These are phyloP conservation scores for Colletotrichum noveboracense DNA, from an alignment of 2,329 filamentous ascomycete genomes.

Conservation along the genomic window DNA sequence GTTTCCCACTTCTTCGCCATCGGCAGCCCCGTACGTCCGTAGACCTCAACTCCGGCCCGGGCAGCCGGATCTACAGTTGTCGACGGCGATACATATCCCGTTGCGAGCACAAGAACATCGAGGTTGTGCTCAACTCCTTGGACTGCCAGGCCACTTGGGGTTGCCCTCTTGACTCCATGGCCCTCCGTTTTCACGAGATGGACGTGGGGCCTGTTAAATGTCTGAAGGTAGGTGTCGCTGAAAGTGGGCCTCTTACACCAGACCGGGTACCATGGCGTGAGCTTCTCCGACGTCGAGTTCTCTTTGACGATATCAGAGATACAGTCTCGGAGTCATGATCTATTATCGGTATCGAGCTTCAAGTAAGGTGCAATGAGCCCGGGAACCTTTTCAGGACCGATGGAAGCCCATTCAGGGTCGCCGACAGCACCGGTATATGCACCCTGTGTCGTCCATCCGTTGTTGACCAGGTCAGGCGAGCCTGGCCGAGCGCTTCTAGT, in stretches of 20 bases:
- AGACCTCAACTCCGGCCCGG: background rate
- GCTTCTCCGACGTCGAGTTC: slow-evolving; percentile 49
- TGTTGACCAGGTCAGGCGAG: slow-evolving; percentile 46
- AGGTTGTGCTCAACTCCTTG: slow-evolving; percentile 51
- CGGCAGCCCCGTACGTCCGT: background rate
- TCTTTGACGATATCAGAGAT: slow-evolving; percentile 58
- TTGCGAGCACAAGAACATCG: slow-evolving; percentile 43
- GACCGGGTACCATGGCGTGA: slow-evolving; percentile 64
- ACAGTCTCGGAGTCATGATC: slow-evolving; percentile 50
- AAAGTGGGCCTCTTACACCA: slow-evolving; percentile 71
- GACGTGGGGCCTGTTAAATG: slow-evolving; percentile 66
- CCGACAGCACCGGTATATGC: slow-evolving; percentile 43
- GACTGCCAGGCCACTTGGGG: slow-evolving; percentile 49
- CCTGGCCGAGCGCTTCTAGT: slow-evolving; percentile 35
- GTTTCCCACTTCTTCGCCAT: background rate
- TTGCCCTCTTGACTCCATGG: slow-evolving; percentile 52
- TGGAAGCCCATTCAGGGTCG: slow-evolving; percentile 16
- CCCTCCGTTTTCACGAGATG: slow-evolving; percentile 66
- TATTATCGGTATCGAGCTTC: slow-evolving; percentile 43
- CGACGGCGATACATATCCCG: slow-evolving; percentile 37
- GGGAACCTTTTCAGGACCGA: slow-evolving; percentile 22
- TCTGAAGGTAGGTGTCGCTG: slow-evolving; percentile 61
- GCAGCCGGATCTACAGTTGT: background rate
- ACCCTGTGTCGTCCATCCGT: slow-evolving; percentile 51
- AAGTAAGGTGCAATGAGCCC: slow-evolving; percentile 40